Evolutionary conservation across 768 basidiomycete genomes (phyloP), one percentile per base, ranked within the genome.

Genomic region (Trametes maxima): DNA sequence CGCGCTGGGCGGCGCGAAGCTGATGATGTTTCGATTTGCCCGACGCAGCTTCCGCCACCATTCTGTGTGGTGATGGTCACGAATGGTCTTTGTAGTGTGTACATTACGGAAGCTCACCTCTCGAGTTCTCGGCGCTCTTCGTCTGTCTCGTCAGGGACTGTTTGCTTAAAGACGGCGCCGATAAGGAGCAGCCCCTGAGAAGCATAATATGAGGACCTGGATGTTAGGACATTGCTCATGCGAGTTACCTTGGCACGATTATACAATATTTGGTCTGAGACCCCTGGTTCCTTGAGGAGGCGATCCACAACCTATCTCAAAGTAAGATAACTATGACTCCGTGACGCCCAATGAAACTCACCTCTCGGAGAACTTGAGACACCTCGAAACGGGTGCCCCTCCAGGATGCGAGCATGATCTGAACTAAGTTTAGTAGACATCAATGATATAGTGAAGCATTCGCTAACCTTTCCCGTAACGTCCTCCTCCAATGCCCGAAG

Each of bases 361-460:
- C 85, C 79, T 92, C 88, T 52, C 94, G 84, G 49, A 96, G 79
- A 14, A 98, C 94, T 68, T 94, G 90, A 21, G 90, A 84, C 43
- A 98, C 94, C 76, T 99, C 97, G 70, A 98, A 86, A 54, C 95
- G 86, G 3, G 95, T 96, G 14, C 96, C 97, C 59, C 95, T 87
- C 97, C 97, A 99, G 24, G 96, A 96, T 6, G 95, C 96, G 28
- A 98, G 86, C 77, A 98, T 84, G 71, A 97, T 94, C 88, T 92
- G 44, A 5, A 62, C 12, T 11, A 44, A 21, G 33, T 8, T n/a
- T 17, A 14, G 21, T 50, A 5, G 43, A 13, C 42, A 2, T 2
- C 28, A 2, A 7, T 13, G 21, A 8, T 6, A n/a, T 6, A 5
- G 35, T 35, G 7, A 16, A 5, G 33, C 19, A 14, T 17, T 19